These are phyloP conservation scores for Protomyces inouyei DNA, from an alignment of 1,139 yeast genomes.

Conservation along the genomic window DNA sequence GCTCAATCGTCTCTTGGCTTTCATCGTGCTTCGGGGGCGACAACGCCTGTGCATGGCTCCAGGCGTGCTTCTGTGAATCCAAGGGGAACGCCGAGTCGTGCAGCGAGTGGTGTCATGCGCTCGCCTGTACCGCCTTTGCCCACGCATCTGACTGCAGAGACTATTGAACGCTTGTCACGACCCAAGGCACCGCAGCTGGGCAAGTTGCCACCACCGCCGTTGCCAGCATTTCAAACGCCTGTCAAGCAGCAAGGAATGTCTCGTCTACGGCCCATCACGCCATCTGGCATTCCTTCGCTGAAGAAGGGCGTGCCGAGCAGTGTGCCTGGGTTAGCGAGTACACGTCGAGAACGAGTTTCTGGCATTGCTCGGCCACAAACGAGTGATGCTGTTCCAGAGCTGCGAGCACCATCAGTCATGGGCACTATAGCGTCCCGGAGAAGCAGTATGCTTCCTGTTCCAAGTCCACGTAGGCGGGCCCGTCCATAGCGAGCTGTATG, in stretches of 20 bases:
- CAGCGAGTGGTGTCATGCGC: background rate
- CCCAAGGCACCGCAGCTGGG: conserved; percentile 4
- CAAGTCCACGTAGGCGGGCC: conserved; percentile 8
- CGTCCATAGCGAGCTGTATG: no score
- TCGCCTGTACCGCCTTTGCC: conserved; percentile 12
- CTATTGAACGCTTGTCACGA: conserved; percentile 12
- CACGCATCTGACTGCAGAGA: background rate
- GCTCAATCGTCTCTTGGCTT: background rate
- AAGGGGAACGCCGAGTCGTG: background rate
- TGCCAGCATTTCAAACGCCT: conserved; percentile 5
- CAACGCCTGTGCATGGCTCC: background rate
- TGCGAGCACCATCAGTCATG: background rate
- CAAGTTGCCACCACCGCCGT: background rate
- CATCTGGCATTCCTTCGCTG: conserved; percentile 5
- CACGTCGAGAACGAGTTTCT: background rate
- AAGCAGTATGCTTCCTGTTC: conserved; percentile 12
- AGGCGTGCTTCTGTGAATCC: background rate
- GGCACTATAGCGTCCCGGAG: background rate
- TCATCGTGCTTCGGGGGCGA: background rate
- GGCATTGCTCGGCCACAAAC: background rate
- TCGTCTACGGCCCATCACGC: background rate
- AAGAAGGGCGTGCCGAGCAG: background rate
- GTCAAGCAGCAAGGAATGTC: background rate
- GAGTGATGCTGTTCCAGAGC: background rate
- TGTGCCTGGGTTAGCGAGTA: background rate